Evolutionary conservation across 768 basidiomycete genomes (phyloP).

Genomic region (Lactifluus volemus): DNA sequence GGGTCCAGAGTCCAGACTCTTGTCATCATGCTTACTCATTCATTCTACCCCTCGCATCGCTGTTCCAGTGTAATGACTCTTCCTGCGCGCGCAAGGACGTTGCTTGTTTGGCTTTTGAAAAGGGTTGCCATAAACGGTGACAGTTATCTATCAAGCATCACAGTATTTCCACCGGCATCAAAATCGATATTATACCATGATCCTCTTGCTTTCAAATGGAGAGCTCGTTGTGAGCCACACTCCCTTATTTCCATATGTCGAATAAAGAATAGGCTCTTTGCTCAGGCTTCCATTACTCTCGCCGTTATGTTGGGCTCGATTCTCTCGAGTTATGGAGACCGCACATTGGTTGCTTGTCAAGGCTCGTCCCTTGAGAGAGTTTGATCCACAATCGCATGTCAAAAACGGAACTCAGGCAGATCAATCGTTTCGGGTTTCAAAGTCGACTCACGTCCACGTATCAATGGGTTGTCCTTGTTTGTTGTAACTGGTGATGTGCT

Average conservation of each 20-base stretch:
- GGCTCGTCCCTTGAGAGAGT: neutral
- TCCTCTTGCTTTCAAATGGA: neutral
- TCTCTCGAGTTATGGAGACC: neutral
- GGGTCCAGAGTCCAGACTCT: too few species aligned
- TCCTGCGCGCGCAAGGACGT: neutral
- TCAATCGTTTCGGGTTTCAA: neutral
- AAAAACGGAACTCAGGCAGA: neutral
- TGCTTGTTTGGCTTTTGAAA: neutral
- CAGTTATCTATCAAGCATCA: neutral
- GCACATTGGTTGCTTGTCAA: neutral
- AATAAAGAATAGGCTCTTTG: neutral
- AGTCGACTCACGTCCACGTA: neutral
- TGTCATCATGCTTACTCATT: neutral
- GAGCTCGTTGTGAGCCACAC: neutral
- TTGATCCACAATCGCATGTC: neutral
- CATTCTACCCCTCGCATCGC: neutral
- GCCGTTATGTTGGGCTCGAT: neutral
- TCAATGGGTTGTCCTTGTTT: neutral
- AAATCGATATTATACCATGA: neutral
- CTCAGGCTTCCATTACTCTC: neutral
- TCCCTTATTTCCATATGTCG: neutral
- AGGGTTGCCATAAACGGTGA: neutral
- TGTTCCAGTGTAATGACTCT: neutral
- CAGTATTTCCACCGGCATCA: neutral
- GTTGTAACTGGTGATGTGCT: neutral